Conservation (phyloP, 208 protist genomes). For the Crithidia thermophila region DNA sequence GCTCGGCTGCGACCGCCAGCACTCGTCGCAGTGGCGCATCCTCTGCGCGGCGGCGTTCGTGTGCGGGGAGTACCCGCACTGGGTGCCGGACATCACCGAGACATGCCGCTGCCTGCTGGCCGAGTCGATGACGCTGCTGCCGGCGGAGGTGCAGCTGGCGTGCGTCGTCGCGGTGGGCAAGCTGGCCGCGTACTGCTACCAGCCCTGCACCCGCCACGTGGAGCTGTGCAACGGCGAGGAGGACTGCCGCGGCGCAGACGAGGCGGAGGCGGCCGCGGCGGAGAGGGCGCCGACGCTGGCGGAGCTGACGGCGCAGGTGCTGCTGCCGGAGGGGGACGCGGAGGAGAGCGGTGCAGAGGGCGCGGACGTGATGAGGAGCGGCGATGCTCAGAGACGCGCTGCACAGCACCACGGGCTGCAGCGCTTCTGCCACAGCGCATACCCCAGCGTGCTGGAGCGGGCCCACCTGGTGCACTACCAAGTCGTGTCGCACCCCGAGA, state of each 20-base stretch:
- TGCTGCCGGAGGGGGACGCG: slow-evolving; percentile 17
- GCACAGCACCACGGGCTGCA: slow-evolving; percentile 27
- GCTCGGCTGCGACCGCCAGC: slow-evolving; percentile 43
- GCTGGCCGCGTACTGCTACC: slow-evolving; percentile 72
- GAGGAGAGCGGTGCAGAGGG: neutral
- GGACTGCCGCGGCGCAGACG: slow-evolving; percentile 24
- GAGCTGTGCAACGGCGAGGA: slow-evolving; percentile 67
- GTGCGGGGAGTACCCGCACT: slow-evolving; percentile 94
- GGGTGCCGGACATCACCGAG: slow-evolving; percentile 55
- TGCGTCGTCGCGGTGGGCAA: slow-evolving; percentile 92
- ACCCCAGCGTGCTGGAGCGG: slow-evolving; percentile 71
- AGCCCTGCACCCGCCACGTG: slow-evolving; percentile 55
- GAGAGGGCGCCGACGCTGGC: slow-evolving; percentile 5
- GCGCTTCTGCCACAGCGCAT: slow-evolving; percentile 57
- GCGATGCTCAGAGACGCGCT: neutral
- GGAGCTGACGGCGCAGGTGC: slow-evolving; percentile 13
- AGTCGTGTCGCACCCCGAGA: slow-evolving; percentile 29
- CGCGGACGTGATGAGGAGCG: neutral
- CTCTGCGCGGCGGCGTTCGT: slow-evolving; percentile 94
- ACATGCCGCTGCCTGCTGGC: slow-evolving; percentile 54
- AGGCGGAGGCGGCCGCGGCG: slow-evolving; percentile 4
- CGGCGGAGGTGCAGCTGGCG: slow-evolving; percentile 80
- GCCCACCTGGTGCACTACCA: slow-evolving; percentile 60
- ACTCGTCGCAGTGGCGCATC: slow-evolving; percentile 73
- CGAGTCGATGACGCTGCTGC: slow-evolving; percentile 57